phyloP scores from a whole-genome alignment of 108 stramenopile genomes.

The Conticribra weissflogii region DNA sequence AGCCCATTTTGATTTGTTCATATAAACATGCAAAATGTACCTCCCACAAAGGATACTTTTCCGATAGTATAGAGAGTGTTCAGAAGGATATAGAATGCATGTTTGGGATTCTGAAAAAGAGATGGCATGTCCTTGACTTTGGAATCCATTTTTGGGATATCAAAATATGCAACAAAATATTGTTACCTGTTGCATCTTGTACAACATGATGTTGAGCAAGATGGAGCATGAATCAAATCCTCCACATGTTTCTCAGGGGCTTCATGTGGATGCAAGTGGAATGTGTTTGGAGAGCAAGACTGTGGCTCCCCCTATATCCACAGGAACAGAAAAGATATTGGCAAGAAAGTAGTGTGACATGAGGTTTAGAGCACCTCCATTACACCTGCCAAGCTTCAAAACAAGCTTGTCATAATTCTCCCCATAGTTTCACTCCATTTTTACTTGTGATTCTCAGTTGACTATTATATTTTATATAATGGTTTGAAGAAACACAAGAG shows the following conservation, averaged over 20 bases:
- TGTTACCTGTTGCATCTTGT: not conserved
- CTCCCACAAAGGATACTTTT: constrained; percentile 11
- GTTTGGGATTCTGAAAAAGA: constrained; percentile 52
- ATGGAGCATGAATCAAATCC: not conserved
- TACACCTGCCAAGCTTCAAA: too few relatives aligned
- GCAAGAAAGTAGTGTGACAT: not conserved
- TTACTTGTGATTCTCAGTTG: too few relatives aligned
- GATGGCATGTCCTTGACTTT: constrained; percentile 38
- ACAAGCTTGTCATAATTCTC: too few relatives aligned
- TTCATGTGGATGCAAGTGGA: not conserved
- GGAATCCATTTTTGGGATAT: constrained; percentile 5
- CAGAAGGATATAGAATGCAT: constrained; percentile 61
- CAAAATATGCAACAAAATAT: not conserved
- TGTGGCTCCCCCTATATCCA: not conserved
- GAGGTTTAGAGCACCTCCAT: too few relatives aligned
- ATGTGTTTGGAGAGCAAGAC: not conserved
- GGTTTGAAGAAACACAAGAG: too few relatives aligned
- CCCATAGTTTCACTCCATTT: too few relatives aligned
- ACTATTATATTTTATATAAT: too few relatives aligned
- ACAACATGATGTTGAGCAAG: not conserved
- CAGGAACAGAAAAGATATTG: not conserved
- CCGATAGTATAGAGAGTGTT: constrained; percentile 40
- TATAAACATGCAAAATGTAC: constrained; percentile 4
- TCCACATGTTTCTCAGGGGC: not conserved
- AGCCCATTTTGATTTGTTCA: constrained; percentile 44